A percentile compares a stretch with the other conserved stretches of the same genome.
phyloP scores from a whole-genome alignment of 805 yeast genomes.

The Candida nitratophila region DNA sequence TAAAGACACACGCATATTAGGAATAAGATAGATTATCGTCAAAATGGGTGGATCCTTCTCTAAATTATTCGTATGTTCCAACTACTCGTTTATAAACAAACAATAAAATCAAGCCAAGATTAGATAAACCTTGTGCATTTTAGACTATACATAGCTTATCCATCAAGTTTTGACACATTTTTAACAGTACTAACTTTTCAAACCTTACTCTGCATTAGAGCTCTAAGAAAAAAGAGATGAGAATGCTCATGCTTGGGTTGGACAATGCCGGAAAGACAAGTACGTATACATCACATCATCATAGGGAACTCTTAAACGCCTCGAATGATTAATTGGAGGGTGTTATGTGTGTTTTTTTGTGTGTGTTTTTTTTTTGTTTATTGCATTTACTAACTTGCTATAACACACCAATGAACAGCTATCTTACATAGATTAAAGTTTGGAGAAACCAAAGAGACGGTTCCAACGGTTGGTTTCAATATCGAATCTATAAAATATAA shows the following conservation, averaged over 20 bases:
- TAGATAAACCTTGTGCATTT: too few species aligned
- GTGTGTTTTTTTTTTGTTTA: neutral
- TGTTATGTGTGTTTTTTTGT: too few species aligned
- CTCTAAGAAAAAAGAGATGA: constrained; percentile 20
- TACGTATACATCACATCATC: constrained; percentile 24
- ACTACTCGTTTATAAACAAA: too few species aligned
- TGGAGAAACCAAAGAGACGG: constrained; percentile 70
- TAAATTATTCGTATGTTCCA: constrained; percentile 13
- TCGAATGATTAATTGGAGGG: too few species aligned
- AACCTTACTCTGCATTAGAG: constrained; percentile 1
- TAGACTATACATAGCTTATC: too few species aligned
- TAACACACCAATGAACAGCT: too few species aligned
- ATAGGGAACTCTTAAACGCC: too few species aligned
- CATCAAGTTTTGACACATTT: too few species aligned
- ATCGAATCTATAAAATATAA: constrained; percentile 53
- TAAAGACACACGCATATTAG: too few species aligned
- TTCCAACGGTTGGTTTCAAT: constrained; percentile 92
- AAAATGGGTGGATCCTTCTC: constrained; percentile 17
- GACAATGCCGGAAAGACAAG: constrained; percentile 90
- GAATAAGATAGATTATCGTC: too few species aligned
- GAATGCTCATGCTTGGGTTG: constrained; percentile 83
- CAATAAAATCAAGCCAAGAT: too few species aligned
- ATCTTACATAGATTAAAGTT: constrained; percentile 77
- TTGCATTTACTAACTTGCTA: neutral
- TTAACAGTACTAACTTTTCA: too few species aligned